Base-by-base conservation (phyloP, 108 stramenopile genomes). In the Cyclotella baltica region DNA sequence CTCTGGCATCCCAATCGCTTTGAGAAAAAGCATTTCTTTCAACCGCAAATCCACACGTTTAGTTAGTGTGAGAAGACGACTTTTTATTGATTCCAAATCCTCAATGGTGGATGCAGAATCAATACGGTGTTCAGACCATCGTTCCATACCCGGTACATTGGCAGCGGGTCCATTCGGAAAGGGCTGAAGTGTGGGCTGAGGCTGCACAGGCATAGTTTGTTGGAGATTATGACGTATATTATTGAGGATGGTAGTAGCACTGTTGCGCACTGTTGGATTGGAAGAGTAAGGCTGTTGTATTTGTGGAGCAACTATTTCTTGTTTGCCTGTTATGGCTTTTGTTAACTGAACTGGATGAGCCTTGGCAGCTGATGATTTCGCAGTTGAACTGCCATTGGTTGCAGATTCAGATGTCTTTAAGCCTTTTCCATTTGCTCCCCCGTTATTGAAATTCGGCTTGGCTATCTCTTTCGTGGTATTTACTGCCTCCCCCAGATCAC, bases 41-140 rank as follows among this genome's bases (percentile, higher is more conserved):
- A 80, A 43, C 18, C 79, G 18, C 3, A 47, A 57, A 53, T 73
- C 33, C n/a, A 65, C 79, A 27, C 79, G 70, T 22, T 73, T 64
- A 10, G 72, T 29, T 15, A 80, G 40, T 46, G 27, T 58, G 48
- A 80, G 33, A n/a, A 80, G 72, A 62, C 79, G 79, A 52, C 22
- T 65, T 31, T 72, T 72, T 40, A 80, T 73, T 15, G 56, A 52
- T 40, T 80, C 79, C 72, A 80, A 73, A 22, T 80, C 67, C 11
- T 59, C 46, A 58, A 80, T 53, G 25, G 72, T 67, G 1, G 53
- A 8, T 4, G 72, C 72, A 36, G 63, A 27, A 62, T 80, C 79
- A 52, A 80, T 80, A 8, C 72, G 66, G 57, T 61, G 62, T 50
- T 80, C 79, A 19, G 79, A 80, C 71, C 72, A 80, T 67, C 72